Conservation (phyloP, 176 grass and related monocot species). For the Poa pratensis region DNA sequence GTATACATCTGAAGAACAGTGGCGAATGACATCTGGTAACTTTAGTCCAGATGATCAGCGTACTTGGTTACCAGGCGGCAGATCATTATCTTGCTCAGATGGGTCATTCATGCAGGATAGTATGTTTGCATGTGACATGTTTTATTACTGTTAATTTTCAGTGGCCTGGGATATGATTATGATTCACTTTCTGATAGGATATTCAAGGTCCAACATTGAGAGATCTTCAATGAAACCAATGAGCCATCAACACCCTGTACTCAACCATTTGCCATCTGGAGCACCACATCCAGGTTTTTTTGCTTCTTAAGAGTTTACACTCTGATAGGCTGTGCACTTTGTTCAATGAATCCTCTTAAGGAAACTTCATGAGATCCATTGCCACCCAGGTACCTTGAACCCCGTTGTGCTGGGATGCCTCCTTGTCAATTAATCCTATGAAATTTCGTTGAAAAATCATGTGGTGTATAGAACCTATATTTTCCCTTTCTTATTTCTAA, state of each 20-base stretch:
- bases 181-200: constrained; percentile 60
- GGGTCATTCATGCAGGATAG: constrained; percentile 57
- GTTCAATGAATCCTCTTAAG: constrained; percentile 23
- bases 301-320: constrained; percentile 35
- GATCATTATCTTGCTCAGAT: constrained; percentile 60
- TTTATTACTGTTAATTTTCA: constrained; percentile 37
- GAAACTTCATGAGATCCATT: too few relatives aligned
- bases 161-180: constrained; percentile 32
- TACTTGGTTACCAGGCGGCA: constrained; percentile 60
- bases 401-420: constrained; percentile 11
- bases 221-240: constrained; percentile 69
- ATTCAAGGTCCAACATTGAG: constrained; percentile 72
- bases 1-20: constrained; percentile 66
- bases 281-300: constrained; percentile 63
- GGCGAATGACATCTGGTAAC: constrained; percentile 63
- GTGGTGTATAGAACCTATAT: constrained; percentile 25
- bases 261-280: constrained; percentile 69
- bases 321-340: constrained; percentile 26
- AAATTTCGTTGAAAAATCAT: constrained; percentile 20
- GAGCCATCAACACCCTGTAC: constrained; percentile 65
- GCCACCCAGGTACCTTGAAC: too few relatives aligned
- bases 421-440: constrained; percentile 34
- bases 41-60: constrained; percentile 80
- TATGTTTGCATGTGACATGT: constrained; percentile 50
- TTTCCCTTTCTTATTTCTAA: constrained; percentile 12